Evolutionary conservation across 208 protist species (phyloP), one percentile per base, ranked within the genome.

Genomic region (Angomonas ambiguus): DNA sequence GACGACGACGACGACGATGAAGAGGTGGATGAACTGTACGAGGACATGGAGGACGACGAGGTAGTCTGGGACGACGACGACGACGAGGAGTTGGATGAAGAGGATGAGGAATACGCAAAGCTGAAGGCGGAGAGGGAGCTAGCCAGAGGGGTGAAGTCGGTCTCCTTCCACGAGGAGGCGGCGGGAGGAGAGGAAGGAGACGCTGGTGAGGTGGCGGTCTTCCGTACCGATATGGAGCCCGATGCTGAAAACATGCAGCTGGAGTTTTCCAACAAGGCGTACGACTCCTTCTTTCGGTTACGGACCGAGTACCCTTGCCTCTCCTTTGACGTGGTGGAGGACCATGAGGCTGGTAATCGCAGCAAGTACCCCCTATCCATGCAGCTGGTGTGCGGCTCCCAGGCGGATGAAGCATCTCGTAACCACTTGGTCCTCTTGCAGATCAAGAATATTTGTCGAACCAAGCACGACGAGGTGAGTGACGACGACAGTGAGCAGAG

Each of bases 351-450:
- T 28, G 71, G 41, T 18, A 72, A 79, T 73, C 74, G 78, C 63
- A 91, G 79, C 61, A 83, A 76, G 56, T 98, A 97, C 74, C 98
- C 97, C 8, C 81, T 97, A 35, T 95, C 93, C 2, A 79, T 87
- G 38, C 94, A 93, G 62, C 67, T 97, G 3, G 95, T 97, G 6
- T 97, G 94, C 45, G 98, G 98, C 65, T 98, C 97, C 24, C 97
- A 99, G 85, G 97, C 97, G 25, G 94, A 96, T 31, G 71, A 82
- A 31, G 58, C 74, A 0, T 60, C 74, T 10, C 82, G 97, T 30
- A 99, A 99, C 69, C 93, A 98, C 64, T 69, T 99, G 6, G 60
- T 96, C 13, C 57, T 98, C 4, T 85, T 99, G 69, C 97, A 97
- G 51, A 66, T 97, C 6, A 85, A 71, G 1, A 88, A 97, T 76